Base-by-base conservation (phyloP, 2,329 filamentous ascomycete species). In the Emmonsiellopsis sp. region DNA sequence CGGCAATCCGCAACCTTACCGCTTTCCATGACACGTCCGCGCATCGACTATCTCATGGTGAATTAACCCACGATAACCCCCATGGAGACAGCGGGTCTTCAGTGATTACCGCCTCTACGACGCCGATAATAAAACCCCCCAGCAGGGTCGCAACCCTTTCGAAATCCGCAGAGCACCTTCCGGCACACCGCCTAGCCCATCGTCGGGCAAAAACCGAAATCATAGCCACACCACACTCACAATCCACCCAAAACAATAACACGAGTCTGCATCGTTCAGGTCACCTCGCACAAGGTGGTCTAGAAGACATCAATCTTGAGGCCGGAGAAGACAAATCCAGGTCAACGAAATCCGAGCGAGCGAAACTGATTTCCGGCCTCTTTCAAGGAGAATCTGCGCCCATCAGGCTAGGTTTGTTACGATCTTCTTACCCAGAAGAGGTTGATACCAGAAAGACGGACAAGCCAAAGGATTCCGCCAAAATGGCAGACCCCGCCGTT, bases 191-290 rank as follows among this genome's bases (percentile, higher is more conserved):
- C 40, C 32, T n/a, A 44, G 40, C 33, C 14, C 54, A 54, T 46
- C 54, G 46, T 32, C 45, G 54, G 21, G 44, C 34, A 32, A 56
- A 42, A 49, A 56, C 54, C 31, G 54, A 54, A 46, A 32, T 14
- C 6, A n/a, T 36, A 42, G 40, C 45, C 31, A 32, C 37, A 27
- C 54, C 43, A 49, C 11, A n/a, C 27, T 11, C 17, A 2, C 32
- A 17, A 31, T 8, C 37, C 34, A 42, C 6, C 11, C 31, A 27
- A 10, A 40, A 44, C 40, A 9, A 11, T 6, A 45, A 13, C 33
- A 33, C 6, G 39, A 2, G 13, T 36, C 6, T 27, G 42, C n/a
- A 17, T n/a, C 48, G 13, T 10, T 14, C 21, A 46, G 11, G 6
- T 9, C 10, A 46, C 21, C 13, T 31, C 10, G 21, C 43, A 5